phyloP scores from a whole-genome alignment of 371 early-diverging fungal genomes.

The Lichtheimia hyalospora region DNA sequence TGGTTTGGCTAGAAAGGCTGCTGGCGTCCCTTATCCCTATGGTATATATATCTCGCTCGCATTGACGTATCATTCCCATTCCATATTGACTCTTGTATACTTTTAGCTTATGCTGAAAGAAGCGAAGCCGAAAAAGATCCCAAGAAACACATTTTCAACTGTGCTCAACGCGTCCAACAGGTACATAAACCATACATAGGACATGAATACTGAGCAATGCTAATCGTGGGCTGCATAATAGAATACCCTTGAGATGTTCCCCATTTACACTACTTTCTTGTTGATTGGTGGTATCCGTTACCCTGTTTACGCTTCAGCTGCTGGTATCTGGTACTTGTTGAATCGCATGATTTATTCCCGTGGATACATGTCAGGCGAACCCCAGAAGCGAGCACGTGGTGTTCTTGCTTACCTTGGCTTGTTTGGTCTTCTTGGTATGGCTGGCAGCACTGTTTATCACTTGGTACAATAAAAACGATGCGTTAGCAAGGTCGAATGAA shows the following conservation, averaged over 20 bases:
- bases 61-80: not conserved
- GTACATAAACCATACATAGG: not conserved
- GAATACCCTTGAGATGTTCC: constrained; percentile 35
- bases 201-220: not conserved
- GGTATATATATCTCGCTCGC: constrained; percentile 25
- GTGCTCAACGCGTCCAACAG: constrained; percentile 72
- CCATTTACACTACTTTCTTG: constrained; percentile 30
- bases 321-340: constrained; percentile 47
- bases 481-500: no score
- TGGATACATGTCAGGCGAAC: constrained; percentile 60
- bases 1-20: constrained; percentile 54
- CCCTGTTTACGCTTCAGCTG: constrained; percentile 45
- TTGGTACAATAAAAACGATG: not conserved
- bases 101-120: constrained; percentile 54
- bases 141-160: constrained; percentile 63
- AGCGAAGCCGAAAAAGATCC: constrained; percentile 54
- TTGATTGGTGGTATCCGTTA: constrained; percentile 45
- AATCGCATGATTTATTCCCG: constrained; percentile 45
- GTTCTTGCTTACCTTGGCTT: constrained; percentile 25
- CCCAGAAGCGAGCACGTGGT: constrained; percentile 38
- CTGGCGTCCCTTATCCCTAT: constrained; percentile 61
- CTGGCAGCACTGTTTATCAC: constrained; percentile 18
- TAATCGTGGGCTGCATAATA: not conserved
- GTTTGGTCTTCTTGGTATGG: constrained; percentile 34
- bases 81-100: not conserved